Conservation (phyloP, 768 basidiomycete genomes). For the Psilocybe azurescens region DNA sequence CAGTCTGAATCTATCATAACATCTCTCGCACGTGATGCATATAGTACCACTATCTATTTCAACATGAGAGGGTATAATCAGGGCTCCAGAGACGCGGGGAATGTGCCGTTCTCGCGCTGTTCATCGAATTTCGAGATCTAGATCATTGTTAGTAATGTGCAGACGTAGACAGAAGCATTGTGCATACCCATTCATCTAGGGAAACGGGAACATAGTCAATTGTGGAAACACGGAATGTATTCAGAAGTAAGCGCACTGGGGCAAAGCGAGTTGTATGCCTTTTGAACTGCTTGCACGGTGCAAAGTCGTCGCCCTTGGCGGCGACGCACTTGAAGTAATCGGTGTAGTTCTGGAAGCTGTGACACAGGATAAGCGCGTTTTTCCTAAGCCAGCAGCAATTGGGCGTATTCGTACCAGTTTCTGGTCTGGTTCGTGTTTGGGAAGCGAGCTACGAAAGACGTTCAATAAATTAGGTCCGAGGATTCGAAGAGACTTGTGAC, state of each 20-base stretch:
- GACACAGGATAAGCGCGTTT: slow-evolving; percentile 4
- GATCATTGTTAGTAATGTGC: slow-evolving; percentile 16
- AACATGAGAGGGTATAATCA: slow-evolving; percentile 23
- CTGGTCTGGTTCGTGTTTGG: slow-evolving; percentile 93
- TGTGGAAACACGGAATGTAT: slow-evolving; percentile 1
- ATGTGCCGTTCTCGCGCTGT: slow-evolving; percentile 90
- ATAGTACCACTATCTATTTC: slow-evolving; percentile 7
- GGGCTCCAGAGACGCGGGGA: slow-evolving; percentile 88
- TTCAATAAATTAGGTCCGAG: slow-evolving; percentile 1
- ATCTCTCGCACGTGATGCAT: not conserved
- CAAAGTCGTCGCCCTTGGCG: slow-evolving; percentile 97
- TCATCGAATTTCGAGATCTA: slow-evolving; percentile 93
- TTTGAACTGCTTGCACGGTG: slow-evolving; percentile 99
- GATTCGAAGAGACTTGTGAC: slow-evolving; percentile 22
- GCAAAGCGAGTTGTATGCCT: slow-evolving; percentile 94
- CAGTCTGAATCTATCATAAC: slow-evolving; percentile 4
- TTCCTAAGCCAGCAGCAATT: not conserved
- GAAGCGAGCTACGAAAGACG: slow-evolving; percentile 70
- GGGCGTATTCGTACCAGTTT: slow-evolving; percentile 74
- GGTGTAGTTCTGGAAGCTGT: slow-evolving; percentile 94
- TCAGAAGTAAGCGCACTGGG: slow-evolving; percentile 75
- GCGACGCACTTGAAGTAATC: slow-evolving; percentile 98
- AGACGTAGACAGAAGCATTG: not conserved
- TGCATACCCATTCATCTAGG: slow-evolving; percentile 89
- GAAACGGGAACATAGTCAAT: not conserved